These are phyloP conservation scores for Ophiocytium majus DNA, from an alignment of 352 stramenopile genomes.

Conservation along the genomic window DNA sequence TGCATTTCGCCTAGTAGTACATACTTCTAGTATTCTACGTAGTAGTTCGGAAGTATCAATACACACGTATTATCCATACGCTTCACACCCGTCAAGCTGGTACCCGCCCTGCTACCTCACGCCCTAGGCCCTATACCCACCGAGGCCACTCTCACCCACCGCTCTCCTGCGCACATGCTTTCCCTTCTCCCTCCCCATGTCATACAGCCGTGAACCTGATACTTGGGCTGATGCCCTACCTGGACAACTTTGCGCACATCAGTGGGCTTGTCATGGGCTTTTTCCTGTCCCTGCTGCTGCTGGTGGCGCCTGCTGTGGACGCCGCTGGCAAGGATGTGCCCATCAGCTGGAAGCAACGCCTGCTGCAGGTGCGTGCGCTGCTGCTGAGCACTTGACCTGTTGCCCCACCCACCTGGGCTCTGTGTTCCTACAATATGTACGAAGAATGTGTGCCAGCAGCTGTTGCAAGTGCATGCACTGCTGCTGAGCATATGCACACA, in stretches of 20 bases:
- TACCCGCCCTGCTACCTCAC: no score
- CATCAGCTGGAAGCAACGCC: background rate
- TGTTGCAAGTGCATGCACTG: background rate
- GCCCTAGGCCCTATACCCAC: no score
- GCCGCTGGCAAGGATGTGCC: background rate
- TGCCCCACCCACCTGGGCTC: background rate
- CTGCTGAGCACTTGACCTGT: background rate
- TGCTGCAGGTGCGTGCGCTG: constrained; percentile 10
- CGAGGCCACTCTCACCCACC: no score
- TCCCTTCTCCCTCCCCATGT: background rate
- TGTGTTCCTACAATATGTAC: background rate
- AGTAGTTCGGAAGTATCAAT: no score
- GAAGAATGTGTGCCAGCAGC: background rate
- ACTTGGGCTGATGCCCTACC: constrained; percentile 59
- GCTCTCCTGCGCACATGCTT: background rate
- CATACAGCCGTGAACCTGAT: constrained; percentile 55
- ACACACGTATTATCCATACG: no score
- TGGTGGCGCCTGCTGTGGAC: background rate
- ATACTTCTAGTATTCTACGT: background rate
- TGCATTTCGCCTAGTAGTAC: background rate
- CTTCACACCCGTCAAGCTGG: no score
- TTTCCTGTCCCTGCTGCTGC: constrained; percentile 27
- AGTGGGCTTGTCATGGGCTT: constrained; percentile 58
- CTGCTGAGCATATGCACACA: no score
- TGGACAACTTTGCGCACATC: constrained; percentile 64